Conservation (phyloP, 495 filamentous ascomycete genomes). For the Chaetomidium leptoderma region DNA sequence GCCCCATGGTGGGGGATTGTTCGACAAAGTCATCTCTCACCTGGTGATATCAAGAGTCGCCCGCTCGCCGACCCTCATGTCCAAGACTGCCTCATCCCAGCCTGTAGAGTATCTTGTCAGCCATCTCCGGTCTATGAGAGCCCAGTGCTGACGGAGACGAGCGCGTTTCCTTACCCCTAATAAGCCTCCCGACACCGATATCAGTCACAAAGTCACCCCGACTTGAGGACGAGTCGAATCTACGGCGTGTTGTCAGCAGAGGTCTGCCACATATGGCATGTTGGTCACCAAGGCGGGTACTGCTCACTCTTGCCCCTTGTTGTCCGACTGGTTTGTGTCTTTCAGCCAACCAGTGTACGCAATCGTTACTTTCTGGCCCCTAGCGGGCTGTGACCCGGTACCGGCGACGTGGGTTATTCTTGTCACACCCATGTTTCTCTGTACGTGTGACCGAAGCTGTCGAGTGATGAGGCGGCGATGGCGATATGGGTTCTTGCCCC, state of each 20-base stretch:
- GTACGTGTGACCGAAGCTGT: background rate
- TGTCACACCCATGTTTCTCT: slow-evolving; percentile 45
- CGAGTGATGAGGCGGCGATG: background rate
- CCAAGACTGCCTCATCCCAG: slow-evolving; percentile 79
- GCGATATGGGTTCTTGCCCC: background rate
- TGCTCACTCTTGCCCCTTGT: slow-evolving; percentile 49
- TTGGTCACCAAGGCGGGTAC: background rate
- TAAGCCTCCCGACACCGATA: slow-evolving; percentile 75
- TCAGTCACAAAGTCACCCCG: slow-evolving; percentile 58
- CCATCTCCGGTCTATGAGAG: background rate
- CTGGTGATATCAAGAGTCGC: slow-evolving; percentile 69
- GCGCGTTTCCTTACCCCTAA: slow-evolving; percentile 56
- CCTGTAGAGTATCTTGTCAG: slow-evolving; percentile 44
- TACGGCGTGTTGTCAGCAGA: slow-evolving; percentile 29
- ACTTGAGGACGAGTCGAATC: slow-evolving; percentile 74
- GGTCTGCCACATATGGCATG: background rate
- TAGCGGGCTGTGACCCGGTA: slow-evolving; percentile 49
- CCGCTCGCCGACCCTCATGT: slow-evolving; percentile 79
- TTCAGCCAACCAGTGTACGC: slow-evolving; percentile 81
- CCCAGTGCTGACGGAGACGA: no score
- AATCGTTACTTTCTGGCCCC: slow-evolving; percentile 67
- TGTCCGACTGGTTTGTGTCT: slow-evolving; percentile 51
- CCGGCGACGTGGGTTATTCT: slow-evolving; percentile 44
- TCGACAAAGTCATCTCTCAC: slow-evolving; percentile 44
- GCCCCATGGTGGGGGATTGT: background rate